Base-by-base conservation (phyloP, 768 basidiomycete genomes). In the Termitomyces bulborhizus region DNA sequence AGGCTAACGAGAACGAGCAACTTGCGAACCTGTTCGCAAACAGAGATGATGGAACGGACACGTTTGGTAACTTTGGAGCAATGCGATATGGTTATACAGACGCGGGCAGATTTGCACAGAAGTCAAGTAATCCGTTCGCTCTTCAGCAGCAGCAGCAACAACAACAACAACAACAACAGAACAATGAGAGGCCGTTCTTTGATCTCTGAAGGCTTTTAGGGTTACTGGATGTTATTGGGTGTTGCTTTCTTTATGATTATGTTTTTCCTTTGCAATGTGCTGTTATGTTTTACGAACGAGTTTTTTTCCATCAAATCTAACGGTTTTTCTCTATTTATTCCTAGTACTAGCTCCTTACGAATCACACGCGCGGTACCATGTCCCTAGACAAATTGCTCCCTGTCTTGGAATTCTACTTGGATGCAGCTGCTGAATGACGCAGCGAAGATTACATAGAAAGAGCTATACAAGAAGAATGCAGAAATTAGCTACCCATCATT, bases 31-130 rank as follows among this genome's bases (percentile, higher is more conserved):
- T 98, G 62, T 85, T 98, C 59, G 95, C 91, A 6, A 91, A 90
- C 64, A 78, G 87, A 49, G 95, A 97, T 54, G 93, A 91, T 62
- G 96, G 97, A 1, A 76, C 89, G 66, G 97, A 99, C 71, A 96
- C 96, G 51, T 98, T 98, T 66, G 96, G 96, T 49, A 99, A 98
- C 68, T 63, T 83, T 32, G 96, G 96, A 18, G 58, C 75, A 50
- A 67, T 96, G 58, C 81, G 94, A 77, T 84, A 83, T 57, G 84
- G 84, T 1, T 75, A 81, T 48, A 80, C 82, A 0, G 74, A 78
- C 36, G 83, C 80, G 16, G 82, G 83, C 8, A 70, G 73, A 31
- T 51, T 75, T 21, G 58, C 64, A 11, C 80, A 83, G 59, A 73
- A 73, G 67, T 76, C 80, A 52, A 80, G 82, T 26, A 90, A 87